These are phyloP conservation scores for cucumber (Cucumis sativus) DNA, from an alignment of 306 rosid genomes.

Conservation along the genomic window DNA sequence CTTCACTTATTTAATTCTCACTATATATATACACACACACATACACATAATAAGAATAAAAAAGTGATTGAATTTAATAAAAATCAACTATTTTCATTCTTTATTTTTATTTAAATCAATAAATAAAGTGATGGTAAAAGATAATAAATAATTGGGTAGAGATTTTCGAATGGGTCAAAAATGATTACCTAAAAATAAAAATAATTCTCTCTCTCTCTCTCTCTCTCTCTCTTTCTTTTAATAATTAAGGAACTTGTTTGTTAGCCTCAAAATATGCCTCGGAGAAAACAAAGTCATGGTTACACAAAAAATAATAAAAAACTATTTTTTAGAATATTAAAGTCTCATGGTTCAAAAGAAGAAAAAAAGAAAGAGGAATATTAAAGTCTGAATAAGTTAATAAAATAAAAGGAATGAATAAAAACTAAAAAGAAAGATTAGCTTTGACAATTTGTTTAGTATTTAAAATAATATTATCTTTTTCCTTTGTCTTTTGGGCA, in stretches of 20 bases:
- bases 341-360: neutral
- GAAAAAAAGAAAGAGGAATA: neutral
- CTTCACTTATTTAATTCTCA: neutral
- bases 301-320: neutral
- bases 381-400: neutral
- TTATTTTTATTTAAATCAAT: neutral
- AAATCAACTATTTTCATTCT: neutral
- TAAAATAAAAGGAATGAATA: no score
- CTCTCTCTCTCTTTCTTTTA: no score
- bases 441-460: slow-evolving; percentile 16
- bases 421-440: neutral
- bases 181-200: neutral
- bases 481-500: slow-evolving; percentile 17
- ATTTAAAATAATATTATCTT: slow-evolving; percentile 2
- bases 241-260: neutral
- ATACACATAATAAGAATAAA: no score
- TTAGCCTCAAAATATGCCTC: slow-evolving; percentile 1
- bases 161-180: slow-evolving; percentile 3
- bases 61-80: neutral
- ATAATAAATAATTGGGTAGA: neutral
- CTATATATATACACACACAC: no score
- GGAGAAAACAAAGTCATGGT: neutral
- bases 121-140: neutral
- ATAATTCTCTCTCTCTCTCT: no score
- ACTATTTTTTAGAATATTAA: neutral